A percentile compares a stretch with the other conserved stretches of the same genome.
phyloP scores from a whole-genome alignment of 148 eudicot genomes.

The Vaccinium macrocarpon region DNA sequence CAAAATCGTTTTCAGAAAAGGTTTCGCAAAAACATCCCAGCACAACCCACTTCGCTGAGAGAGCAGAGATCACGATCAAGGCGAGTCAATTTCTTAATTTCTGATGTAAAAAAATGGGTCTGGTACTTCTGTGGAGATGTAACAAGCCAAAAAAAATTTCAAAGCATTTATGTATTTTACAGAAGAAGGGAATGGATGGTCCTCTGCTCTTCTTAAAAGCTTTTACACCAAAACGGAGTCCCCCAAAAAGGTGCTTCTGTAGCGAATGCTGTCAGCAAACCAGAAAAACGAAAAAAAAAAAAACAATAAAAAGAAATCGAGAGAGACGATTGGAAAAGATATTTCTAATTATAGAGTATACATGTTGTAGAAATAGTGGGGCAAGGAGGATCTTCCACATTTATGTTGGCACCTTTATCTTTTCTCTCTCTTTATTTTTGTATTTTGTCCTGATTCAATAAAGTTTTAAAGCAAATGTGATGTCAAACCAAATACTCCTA shows the following conservation, averaged over 20 bases:
- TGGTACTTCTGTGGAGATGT: neutral
- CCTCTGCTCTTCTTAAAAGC: conserved; percentile 15
- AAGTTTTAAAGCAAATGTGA: neutral
- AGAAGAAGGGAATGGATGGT: conserved; percentile 1
- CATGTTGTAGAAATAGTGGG: neutral
- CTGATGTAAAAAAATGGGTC: neutral
- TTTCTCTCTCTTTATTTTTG: neutral
- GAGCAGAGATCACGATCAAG: neutral
- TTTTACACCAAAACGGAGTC: conserved; percentile 2
- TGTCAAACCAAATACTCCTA: neutral
- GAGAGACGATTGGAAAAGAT: conserved; percentile 1
- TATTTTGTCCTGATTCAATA: neutral
- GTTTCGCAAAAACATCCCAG: neutral
- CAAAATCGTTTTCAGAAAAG: neutral
- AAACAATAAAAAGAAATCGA: neutral
- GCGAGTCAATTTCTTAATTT: neutral
- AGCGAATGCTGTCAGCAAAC: conserved; percentile 3
- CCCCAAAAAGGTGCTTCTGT: conserved; percentile 19
- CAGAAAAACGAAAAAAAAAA: conserved; percentile 1
- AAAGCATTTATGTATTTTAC: neutral
- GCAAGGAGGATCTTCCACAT: conserved; percentile 29
- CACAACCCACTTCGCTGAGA: neutral
- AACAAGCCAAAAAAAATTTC: neutral
- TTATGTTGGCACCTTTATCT: neutral
- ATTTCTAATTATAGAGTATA: conserved; percentile 12